Base-by-base conservation (phyloP, 2,329 filamentous ascomycete genomes). In the Teratosphaeria viscida region DNA sequence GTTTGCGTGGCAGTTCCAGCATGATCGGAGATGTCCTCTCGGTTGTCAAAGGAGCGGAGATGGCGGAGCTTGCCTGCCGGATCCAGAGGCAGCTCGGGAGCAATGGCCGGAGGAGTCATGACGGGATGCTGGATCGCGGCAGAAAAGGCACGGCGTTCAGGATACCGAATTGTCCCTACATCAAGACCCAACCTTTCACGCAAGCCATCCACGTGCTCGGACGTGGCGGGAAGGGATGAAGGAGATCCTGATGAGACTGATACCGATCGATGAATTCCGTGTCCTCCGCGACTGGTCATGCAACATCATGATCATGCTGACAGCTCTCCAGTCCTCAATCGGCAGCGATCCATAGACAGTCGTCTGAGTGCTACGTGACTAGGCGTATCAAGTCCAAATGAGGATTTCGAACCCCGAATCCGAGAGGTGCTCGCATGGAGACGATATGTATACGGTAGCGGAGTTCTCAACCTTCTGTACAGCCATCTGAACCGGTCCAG, bases 1-100 rank as follows among this genome's bases (percentile, higher is more conserved):
- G 62, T 83, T 83, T 68, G 62, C 66, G 29, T 85, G 81, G 82
- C 82, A 84, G 71, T 82, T 74, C 68, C 71, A 79, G 64, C 64
- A 68, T 5, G 61, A 57, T 2, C 66, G 67, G 37, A 64, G 67
- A 6, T 76, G 75, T 67, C 75, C 75, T 3, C 54, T 37, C 7
- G 73, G 73, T 0, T 76, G 75, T 64, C 55, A 55, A 12, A 66
- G 68, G 53, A 29, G 37, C 19, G 37, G 32, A 14, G 43, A 12
- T 14, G n/a, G 27, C 8, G 37, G 43, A 23, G 23, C 19, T 0
- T 60, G 58, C 53, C 2, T 56, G 43, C 14, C 55, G 10, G 43
- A 3, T 19, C 43, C 19, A n/a, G 16, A 49, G 6, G 43, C n/a
- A 19, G 8, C 19, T 49, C 19, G 11, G 6, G 43, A 49, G 1